phyloP scores from a whole-genome alignment of 2,329 filamentous ascomycete species.

The Pyrenophora tritici-repentis region DNA sequence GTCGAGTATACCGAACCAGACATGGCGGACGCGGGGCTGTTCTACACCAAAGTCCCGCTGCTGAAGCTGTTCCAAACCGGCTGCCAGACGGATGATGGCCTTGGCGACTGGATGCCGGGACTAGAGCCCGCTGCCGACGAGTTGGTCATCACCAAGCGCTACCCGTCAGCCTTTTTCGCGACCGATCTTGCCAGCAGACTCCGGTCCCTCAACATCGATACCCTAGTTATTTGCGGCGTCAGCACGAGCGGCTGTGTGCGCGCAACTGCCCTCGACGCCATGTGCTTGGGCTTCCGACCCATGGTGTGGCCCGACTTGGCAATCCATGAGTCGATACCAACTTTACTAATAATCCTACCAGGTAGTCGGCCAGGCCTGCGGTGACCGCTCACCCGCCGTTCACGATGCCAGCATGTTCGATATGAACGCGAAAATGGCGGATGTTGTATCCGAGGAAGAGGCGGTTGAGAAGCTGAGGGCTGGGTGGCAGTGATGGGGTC shows the following conservation, averaged over 20 bases:
- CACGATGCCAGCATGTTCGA: constrained; percentile 55
- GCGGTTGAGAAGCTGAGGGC: constrained; percentile 47
- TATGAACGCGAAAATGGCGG: constrained; percentile 54
- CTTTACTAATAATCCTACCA: constrained; percentile 17
- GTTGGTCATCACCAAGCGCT: constrained; percentile 51
- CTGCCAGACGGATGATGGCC: constrained; percentile 29
- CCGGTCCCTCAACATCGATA: constrained; percentile 49
- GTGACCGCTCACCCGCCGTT: constrained; percentile 53
- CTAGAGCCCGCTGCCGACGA: constrained; percentile 46
- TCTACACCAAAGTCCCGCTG: constrained; percentile 51
- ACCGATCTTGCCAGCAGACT: constrained; percentile 52
- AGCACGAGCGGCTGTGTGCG: constrained; percentile 56
- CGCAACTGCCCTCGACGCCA: constrained; percentile 52
- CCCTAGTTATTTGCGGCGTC: constrained; percentile 54
- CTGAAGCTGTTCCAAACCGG: constrained; percentile 51
- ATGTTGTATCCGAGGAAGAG: constrained; percentile 52
- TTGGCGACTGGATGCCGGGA: constrained; percentile 42
- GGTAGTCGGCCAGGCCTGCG: constrained; percentile 54
- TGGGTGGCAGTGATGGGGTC: constrained; percentile 41
- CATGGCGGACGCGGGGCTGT: constrained; percentile 54
- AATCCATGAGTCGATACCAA: constrained; percentile 9
- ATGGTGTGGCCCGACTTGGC: constrained; percentile 45
- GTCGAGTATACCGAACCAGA: constrained; percentile 52
- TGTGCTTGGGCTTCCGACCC: constrained; percentile 52
- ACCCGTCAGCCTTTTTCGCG: constrained; percentile 54